phyloP scores from a whole-genome alignment of 345 rosid species.

The Lenwebbia sp. region DNA sequence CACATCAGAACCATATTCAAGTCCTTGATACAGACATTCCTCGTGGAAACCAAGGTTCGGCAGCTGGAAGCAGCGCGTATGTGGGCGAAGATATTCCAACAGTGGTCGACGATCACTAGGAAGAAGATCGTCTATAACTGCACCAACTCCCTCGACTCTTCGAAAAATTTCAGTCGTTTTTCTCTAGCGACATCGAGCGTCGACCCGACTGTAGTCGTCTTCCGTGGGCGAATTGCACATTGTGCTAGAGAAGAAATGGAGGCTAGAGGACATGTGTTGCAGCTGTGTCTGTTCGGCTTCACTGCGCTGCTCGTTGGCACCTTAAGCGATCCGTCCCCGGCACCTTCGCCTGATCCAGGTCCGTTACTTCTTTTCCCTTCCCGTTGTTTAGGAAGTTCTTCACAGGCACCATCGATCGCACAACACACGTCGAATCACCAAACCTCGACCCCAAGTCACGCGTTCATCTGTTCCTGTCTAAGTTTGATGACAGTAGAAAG shows the following conservation, averaged over 20 bases:
- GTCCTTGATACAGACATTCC: background rate
- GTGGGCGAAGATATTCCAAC: conserved; percentile 2
- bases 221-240: background rate
- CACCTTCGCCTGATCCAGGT: background rate
- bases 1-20: background rate
- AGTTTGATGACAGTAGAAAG: background rate
- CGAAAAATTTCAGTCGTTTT: conserved; percentile 11
- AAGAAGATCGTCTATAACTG: conserved; percentile 3
- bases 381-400: background rate
- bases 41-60: background rate
- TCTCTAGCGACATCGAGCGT: background rate
- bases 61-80: conserved; percentile 6
- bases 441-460: background rate
- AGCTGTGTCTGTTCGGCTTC: background rate
- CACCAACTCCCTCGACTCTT: background rate
- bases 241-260: background rate
- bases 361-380: background rate
- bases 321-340: background rate
- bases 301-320: background rate
- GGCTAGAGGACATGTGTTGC: background rate
- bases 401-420: background rate
- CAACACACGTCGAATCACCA: background rate
- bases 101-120: conserved; percentile 3
- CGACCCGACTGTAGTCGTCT: background rate
- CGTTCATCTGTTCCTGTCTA: background rate